These are phyloP conservation scores for Thelephora aurantiotincta DNA, from an alignment of 768 basidiomycete genomes.

Conservation along the genomic window DNA sequence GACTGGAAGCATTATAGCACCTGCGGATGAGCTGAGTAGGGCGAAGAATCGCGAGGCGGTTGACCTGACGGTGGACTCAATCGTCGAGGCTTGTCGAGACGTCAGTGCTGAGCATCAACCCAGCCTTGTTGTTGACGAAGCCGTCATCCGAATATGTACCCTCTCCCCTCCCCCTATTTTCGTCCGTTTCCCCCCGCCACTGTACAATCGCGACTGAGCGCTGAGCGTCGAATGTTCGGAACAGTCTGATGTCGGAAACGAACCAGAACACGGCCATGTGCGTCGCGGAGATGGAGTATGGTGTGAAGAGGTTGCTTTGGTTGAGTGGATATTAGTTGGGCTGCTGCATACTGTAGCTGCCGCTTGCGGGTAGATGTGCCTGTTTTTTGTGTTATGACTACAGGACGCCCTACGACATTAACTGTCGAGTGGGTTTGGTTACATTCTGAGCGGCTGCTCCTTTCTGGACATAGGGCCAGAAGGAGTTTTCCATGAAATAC, in stretches of 20 bases:
- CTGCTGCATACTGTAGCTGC: too few relatives aligned
- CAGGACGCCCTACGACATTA: too few relatives aligned
- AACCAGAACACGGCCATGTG: slow-evolving; percentile 75
- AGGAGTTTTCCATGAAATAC: too few relatives aligned
- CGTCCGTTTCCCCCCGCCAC: neutral
- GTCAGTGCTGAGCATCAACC: slow-evolving; percentile 30
- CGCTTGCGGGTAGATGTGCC: too few relatives aligned
- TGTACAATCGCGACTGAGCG: neutral
- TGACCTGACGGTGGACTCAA: slow-evolving; percentile 57
- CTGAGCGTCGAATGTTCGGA: slow-evolving; percentile 6
- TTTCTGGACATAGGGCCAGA: too few relatives aligned
- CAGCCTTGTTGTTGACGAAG: slow-evolving; percentile 44
- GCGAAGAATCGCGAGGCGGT: slow-evolving; percentile 63
- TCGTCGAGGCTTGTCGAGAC: slow-evolving; percentile 54
- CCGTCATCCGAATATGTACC: slow-evolving; percentile 45
- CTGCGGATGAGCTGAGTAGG: slow-evolving; percentile 44
- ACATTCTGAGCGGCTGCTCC: too few relatives aligned
- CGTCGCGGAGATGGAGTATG: slow-evolving; percentile 90
- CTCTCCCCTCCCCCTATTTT: too few relatives aligned
- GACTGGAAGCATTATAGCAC: slow-evolving; percentile 38
- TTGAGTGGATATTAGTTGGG: slow-evolving; percentile 41
- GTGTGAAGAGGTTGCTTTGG: slow-evolving; percentile 83
- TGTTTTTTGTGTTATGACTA: too few relatives aligned
- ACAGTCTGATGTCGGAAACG: slow-evolving; percentile 67
- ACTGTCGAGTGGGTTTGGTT: too few relatives aligned